Evolutionary conservation across 805 yeast species (phyloP).

Genomic region (Candida verbasci): DNA sequence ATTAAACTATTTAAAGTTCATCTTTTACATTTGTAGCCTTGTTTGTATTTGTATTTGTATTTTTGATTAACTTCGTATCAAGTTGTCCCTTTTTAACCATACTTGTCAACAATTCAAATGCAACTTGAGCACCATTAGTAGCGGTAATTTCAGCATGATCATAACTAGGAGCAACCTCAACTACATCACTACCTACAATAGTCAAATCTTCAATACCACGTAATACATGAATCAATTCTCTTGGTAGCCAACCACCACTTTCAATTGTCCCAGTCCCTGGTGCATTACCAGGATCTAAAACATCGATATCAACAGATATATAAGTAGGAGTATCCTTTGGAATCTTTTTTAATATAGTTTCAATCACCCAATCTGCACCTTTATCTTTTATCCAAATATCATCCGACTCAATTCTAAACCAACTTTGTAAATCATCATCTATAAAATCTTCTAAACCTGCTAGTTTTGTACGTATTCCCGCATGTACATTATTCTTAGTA

Average conservation of each 20-base stretch:
- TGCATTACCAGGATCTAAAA: conserved; percentile 54
- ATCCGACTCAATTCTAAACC: conserved; percentile 64
- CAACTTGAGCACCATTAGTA: conserved; percentile 67
- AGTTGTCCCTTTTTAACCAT: conserved; percentile 58
- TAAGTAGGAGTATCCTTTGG: conserved; percentile 68
- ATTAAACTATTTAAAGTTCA: neutral
- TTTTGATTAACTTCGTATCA: conserved; percentile 7
- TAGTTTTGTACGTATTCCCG: conserved; percentile 72
- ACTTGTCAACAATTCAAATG: conserved; percentile 64
- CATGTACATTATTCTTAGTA: conserved; percentile 59
- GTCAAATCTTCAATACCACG: conserved; percentile 41
- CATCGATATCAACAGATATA: conserved; percentile 72
- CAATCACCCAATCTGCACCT: conserved; percentile 55
- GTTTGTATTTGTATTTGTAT: conserved; percentile 3
- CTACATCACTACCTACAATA: conserved; percentile 53
- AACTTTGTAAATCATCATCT: conserved; percentile 68
- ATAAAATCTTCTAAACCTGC: conserved; percentile 60
- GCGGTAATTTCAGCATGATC: conserved; percentile 65
- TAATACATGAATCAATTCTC: conserved; percentile 48
- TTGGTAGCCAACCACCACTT: conserved; percentile 56
- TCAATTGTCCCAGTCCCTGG: conserved; percentile 59
- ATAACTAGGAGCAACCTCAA: conserved; percentile 59
- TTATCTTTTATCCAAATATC: conserved; percentile 69
- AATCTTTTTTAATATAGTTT: conserved; percentile 48
- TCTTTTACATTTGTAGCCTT: too few relatives aligned